Evolutionary conservation across 768 basidiomycete genomes (phyloP).

Genomic region (Phlegmacium glaucopus): DNA sequence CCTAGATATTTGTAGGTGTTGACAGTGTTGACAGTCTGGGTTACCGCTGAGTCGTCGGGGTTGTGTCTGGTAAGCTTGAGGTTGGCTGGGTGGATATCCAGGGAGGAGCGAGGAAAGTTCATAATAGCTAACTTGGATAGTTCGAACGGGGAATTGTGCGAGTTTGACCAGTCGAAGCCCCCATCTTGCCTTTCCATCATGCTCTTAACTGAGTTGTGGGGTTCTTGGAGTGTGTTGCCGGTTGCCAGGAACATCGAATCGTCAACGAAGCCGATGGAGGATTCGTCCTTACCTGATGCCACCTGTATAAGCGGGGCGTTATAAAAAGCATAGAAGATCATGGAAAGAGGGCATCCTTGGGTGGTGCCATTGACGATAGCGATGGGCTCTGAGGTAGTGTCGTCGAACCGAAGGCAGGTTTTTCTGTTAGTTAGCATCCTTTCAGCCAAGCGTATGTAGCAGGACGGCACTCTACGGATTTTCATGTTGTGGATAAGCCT

Average conservation of each 20-base stretch:
- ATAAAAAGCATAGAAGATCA: conserved; percentile 22
- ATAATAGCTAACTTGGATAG: no score
- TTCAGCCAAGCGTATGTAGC: conserved; percentile 11
- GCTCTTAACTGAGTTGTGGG: neutral
- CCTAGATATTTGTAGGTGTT: neutral
- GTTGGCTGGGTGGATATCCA: no score
- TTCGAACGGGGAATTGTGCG: neutral
- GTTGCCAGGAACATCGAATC: neutral
- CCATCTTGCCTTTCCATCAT: no score
- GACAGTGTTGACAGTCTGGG: no score
- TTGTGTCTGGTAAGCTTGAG: neutral
- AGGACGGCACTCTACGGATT: conserved; percentile 16
- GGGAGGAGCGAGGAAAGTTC: no score
- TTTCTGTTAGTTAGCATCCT: conserved; percentile 11
- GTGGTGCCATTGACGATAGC: conserved; percentile 20
- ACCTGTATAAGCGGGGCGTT: neutral
- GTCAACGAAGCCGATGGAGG: conserved; percentile 19
- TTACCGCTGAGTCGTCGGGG: no score
- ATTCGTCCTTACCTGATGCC: conserved; percentile 12
- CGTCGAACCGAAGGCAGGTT: conserved; percentile 22
- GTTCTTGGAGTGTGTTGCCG: neutral
- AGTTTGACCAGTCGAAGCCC: no score
- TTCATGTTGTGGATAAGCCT: conserved; percentile 20
- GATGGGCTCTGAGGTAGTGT: conserved; percentile 17
- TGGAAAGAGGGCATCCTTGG: conserved; percentile 24